Base-by-base conservation (phyloP, 768 basidiomycete species). In the Hericium rajendrae region DNA sequence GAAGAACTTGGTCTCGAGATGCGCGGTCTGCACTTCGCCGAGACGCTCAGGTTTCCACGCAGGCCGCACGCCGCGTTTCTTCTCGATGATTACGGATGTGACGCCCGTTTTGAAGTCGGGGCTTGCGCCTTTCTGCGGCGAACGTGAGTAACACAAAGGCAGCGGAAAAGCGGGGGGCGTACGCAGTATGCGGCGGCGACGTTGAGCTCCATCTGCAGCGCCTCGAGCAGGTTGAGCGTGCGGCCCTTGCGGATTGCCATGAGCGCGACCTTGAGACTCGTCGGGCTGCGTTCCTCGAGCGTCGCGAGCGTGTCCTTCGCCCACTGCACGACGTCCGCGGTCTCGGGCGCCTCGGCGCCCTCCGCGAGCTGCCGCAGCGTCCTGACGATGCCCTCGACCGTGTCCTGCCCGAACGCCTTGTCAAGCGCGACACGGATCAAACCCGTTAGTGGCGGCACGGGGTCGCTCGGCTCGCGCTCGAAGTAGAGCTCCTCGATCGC, bases 101-200 rank as follows among this genome's bases (percentile, higher is more conserved):
- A 98, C 86, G 22, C 95, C 95, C 20, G 78, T 82, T 53, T 74
- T 62, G 72, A 99, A 97, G 74, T 99, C 97, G 6, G 84, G 75
- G 68, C 82, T 88, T 46, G 84, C 86, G 53, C 82, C 84, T 63
- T 74, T 83, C 93, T 94, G 66, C 18, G 38, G 24, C 38, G 18
- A 11, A 3, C 43, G 22, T 16, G 43, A 22, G 16, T 4, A 22
- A 9, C 43, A 13, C 43, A 46, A 46, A 46, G 22, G 12, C 43
- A 11, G 1, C 16, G 43, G n/a, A 15, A 46, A 37, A 51, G 26
- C 49, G 22, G 52, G 1, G 24, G 49, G 81, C 91, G 75, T 70
- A 94, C 94, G 64, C 89, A 90, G 70, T 84, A 95, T 15, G 92
- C 93, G 38, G 88, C 83, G 18, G 91, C 94, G 65, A 97, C 87